These are phyloP conservation scores for Stemphylium beticola DNA, from an alignment of 2,329 filamentous ascomycete genomes.

Conservation along the genomic window DNA sequence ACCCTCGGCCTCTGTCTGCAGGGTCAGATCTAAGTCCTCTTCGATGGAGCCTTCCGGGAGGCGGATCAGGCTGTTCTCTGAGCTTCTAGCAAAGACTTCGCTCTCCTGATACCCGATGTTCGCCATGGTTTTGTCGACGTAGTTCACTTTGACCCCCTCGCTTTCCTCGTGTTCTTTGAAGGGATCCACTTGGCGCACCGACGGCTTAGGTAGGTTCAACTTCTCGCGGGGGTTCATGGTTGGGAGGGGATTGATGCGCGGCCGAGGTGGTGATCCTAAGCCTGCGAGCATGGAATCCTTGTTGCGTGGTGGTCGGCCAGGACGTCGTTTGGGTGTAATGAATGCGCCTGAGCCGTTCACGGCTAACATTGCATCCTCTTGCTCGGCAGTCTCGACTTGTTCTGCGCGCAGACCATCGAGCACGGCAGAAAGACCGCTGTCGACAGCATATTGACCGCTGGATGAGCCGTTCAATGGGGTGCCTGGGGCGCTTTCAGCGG, in stretches of 20 bases:
- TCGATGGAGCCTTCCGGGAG: slow-evolving; percentile 67
- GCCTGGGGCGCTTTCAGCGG: slow-evolving; percentile 54
- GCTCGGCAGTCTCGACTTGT: slow-evolving; percentile 33
- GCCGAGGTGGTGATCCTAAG: slow-evolving; percentile 65
- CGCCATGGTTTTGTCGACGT: slow-evolving; percentile 95
- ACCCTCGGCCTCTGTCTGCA: slow-evolving; percentile 66
- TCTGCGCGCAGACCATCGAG: slow-evolving; percentile 45
- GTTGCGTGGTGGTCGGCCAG: slow-evolving; percentile 69
- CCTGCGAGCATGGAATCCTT: slow-evolving; percentile 66
- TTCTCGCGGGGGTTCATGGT: slow-evolving; percentile 82
- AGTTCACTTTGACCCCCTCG: slow-evolving; percentile 82
- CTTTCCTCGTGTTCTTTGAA: slow-evolving; percentile 84
- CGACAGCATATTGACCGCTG: slow-evolving; percentile 41
- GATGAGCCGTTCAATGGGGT: slow-evolving; percentile 46
- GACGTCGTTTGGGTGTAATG: slow-evolving; percentile 60
- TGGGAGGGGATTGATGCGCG: slow-evolving; percentile 74
- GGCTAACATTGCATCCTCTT: slow-evolving; percentile 17
- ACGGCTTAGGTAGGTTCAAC: slow-evolving; percentile 76
- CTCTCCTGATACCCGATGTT: slow-evolving; percentile 96
- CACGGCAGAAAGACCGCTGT: slow-evolving; percentile 43
- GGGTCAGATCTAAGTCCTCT: slow-evolving; percentile 65
- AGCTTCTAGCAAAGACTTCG: slow-evolving; percentile 80
- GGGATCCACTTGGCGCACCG: slow-evolving; percentile 78
- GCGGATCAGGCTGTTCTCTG: slow-evolving; percentile 70
- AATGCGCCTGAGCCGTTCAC: slow-evolving; percentile 28